Evolutionary conservation across 495 filamentous ascomycete genomes (phyloP), one percentile per base, ranked within the genome.

Genomic region (Xylaria telfairii): DNA sequence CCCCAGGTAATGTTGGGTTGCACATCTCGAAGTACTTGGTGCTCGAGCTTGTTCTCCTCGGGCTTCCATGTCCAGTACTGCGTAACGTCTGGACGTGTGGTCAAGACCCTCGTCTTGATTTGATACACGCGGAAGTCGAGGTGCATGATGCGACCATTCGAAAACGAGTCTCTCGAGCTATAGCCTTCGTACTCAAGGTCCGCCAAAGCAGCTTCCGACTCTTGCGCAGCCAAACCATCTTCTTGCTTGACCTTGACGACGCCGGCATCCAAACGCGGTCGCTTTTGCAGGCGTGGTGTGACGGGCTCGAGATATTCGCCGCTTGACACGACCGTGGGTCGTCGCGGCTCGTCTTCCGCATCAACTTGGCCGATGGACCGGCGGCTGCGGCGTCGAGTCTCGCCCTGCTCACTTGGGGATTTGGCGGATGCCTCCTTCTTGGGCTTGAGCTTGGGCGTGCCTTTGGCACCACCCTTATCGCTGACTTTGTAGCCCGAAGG

Each of bases 41-140:
- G 84, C 76, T 86, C 83, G 26, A 84, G 80, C 47, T 77, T 61
- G 21, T 67, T 65, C 54, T 73, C 78, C 30, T 82, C 78, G 17
- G 46, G 71, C 46, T 76, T 77, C 78, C 78, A 86, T 66, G 83
- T 83, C 83, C 83, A 85, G 77, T 86, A 86, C 71, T 86, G 84
- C n/a, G 83, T 85, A 17, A 84, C 78, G 4, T 77, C 37, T 2
- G 74, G 62, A 70, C 80, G 81, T 34, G 77, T 85, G 4, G 83
- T 79, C 26, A 81, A 68, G 13, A 64, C 65, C 41, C 68, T 71
- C 39, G 80, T 81, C 77, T 83, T 83, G 72, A 86, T 80, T 68
- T 85, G 83, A n/a, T 81, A 73, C 9, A 86, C 66, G 21, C 83
- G 80, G 77, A 81, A 86, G 78, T 86, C 84, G 10, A 78, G 74